These are phyloP conservation scores for Alternaria dauci DNA, from an alignment of 2,329 filamentous ascomycete genomes.

Conservation along the genomic window DNA sequence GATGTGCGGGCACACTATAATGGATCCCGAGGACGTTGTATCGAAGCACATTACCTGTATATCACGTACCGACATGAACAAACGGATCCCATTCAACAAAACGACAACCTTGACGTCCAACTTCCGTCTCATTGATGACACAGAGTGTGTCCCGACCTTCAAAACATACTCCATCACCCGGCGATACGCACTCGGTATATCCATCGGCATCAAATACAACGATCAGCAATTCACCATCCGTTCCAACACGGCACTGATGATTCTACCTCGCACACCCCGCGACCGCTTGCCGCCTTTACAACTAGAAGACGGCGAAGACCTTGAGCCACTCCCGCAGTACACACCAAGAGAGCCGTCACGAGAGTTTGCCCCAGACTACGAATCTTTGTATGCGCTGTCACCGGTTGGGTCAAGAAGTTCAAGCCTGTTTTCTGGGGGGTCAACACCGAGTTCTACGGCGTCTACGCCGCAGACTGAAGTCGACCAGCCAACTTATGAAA, in stretches of 20 bases:
- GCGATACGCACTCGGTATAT: constrained; percentile 38
- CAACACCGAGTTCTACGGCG: constrained; percentile 13
- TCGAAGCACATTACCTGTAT: constrained; percentile 46
- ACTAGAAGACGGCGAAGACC: constrained; percentile 31
- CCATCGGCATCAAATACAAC: constrained; percentile 39
- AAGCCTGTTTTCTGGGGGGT: constrained; percentile 22
- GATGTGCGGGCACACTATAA: constrained; percentile 38
- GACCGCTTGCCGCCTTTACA: constrained; percentile 18
- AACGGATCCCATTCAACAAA: constrained; percentile 30
- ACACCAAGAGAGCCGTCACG: constrained; percentile 35
- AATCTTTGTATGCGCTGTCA: constrained; percentile 36
- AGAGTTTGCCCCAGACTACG: constrained; percentile 46
- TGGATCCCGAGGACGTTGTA: constrained; percentile 40
- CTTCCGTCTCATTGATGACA: constrained; percentile 46
- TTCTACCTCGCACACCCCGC: constrained; percentile 37
- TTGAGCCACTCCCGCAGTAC: constrained; percentile 45
- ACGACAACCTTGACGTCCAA: constrained; percentile 35
- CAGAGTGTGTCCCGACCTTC: constrained; percentile 47
- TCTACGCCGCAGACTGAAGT: constrained; percentile 23
- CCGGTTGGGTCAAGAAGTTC: constrained; percentile 24
- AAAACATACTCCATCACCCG: constrained; percentile 47
- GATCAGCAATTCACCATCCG: constrained; percentile 39
- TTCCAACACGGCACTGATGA: constrained; percentile 40
- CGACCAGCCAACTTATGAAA: constrained; percentile 16
- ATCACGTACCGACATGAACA: constrained; percentile 35